Conservation (phyloP, 495 filamentous ascomycete genomes). For the Xylaria telfairii region DNA sequence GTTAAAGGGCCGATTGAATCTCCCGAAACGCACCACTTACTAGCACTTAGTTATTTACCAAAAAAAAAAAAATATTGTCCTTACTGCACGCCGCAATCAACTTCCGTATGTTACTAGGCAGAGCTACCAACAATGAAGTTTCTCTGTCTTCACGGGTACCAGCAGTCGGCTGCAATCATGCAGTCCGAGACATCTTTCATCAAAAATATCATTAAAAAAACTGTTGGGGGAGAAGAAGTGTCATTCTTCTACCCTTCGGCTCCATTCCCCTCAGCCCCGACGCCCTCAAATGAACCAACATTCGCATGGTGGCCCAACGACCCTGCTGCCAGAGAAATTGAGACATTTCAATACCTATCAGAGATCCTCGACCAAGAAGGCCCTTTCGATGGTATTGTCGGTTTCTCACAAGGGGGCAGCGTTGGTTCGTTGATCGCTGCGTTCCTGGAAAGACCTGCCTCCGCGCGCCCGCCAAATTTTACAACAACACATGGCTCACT, state of each 20-base stretch:
- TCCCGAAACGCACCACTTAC: background rate
- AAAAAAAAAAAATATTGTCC: background rate
- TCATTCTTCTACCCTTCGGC: background rate
- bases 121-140: background rate
- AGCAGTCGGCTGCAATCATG: constrained; percentile 12
- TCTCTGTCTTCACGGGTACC: constrained; percentile 10
- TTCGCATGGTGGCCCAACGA: constrained; percentile 6
- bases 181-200: constrained; percentile 6
- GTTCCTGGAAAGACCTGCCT: background rate
- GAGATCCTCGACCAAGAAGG: constrained; percentile 3
- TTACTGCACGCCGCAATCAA: background rate
- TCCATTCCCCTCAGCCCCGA: background rate
- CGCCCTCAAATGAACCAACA: constrained; percentile 5
- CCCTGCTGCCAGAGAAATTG: background rate
- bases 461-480: background rate
- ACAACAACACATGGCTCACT: constrained; percentile 1
- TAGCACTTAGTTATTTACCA: background rate
- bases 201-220: background rate
- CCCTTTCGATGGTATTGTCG: constrained; percentile 30
- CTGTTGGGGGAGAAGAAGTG: background rate
- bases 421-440: constrained; percentile 8
- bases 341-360: constrained; percentile 2
- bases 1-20: background rate
- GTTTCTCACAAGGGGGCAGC: constrained; percentile 6
- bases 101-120: background rate